Percentiles rank a stretch among this genome's conserved stretches.
Conservation (phyloP, 2,329 filamentous ascomycete species). For the Penicillium sp. region DNA sequence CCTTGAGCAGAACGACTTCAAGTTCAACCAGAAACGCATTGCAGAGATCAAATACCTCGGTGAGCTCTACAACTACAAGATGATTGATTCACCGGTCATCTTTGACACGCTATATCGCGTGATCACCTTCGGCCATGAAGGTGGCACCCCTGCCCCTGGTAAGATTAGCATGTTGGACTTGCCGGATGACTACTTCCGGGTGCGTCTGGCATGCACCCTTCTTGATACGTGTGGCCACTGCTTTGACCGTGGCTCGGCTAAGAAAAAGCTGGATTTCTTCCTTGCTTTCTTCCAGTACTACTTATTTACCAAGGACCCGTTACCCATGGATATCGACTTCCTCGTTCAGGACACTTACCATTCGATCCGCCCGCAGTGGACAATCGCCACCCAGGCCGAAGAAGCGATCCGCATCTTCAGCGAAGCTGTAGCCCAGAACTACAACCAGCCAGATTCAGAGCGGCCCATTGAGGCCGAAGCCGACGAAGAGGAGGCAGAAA, state of each 20-base stretch:
- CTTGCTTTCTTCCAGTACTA: constrained; percentile 94
- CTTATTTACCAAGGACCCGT: constrained; percentile 78
- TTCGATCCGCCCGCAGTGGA: constrained; percentile 86
- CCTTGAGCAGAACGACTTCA: constrained; percentile 93
- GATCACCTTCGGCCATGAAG: constrained; percentile 82
- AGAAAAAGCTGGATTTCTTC: constrained; percentile 98
- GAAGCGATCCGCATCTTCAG: constrained; percentile 82
- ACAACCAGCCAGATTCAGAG: constrained; percentile 71
- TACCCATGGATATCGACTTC: constrained; percentile 98
- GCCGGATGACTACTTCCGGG: constrained; percentile 93
- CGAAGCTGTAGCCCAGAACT: constrained; percentile 83
- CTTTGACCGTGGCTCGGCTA: constrained; percentile 87
- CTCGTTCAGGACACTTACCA: constrained; percentile 89
- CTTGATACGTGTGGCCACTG: constrained; percentile 95
- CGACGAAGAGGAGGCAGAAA: constrained; percentile 72
- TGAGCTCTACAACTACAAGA: constrained; percentile 95
- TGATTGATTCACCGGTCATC: constrained; percentile 91
- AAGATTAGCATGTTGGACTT: constrained; percentile 74
- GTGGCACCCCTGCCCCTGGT: constrained; percentile 76
- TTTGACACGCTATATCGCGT: constrained; percentile 96
- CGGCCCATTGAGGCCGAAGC: constrained; percentile 65
- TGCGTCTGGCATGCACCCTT: constrained; percentile 81
- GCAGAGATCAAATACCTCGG: constrained; percentile 95
- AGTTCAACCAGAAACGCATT: constrained; percentile 90
- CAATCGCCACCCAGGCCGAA: constrained; percentile 71